Base-by-base conservation (phyloP, 495 filamentous ascomycete genomes). In the Tuber magnatum region DNA sequence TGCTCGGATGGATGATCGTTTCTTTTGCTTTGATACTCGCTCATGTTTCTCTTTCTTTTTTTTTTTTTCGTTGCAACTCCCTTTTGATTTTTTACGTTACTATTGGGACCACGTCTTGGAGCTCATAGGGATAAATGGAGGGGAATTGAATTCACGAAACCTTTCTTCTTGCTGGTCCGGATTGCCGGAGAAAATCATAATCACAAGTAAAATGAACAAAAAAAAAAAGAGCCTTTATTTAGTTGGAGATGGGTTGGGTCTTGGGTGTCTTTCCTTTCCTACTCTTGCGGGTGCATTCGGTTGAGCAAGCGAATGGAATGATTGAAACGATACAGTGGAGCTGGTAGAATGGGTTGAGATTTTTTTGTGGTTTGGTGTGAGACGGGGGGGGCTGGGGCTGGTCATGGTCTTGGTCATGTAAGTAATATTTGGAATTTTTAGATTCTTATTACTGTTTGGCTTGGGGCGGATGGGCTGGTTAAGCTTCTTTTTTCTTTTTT, bases 131-230 rank as follows among this genome's bases (percentile, higher is more conserved):
- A 79, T 79, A 79, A 79, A 79, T 79, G 77, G 73, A 75, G 28
- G 77, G 77, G 71, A 79, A 79, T 72, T 79, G 72, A 71, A 78
- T 75, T 43, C 76, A 80, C 74, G 69, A 73, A 74, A 69, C 56
- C 56, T 77, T 77, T 77, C 61, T 69, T 77, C 73, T 71, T 78
- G 73, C 74, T 76, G 76, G 73, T 74, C 75, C 48, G 74, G 77
- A 79, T 65, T 65, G 28, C 24, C 69, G 39, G 69, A 44, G 42
- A 80, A 71, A 71, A 71, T 76, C 42, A 69, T 42, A 73, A 74
- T 73, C 76, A 73, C 61, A 68, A 80, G 79, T 73, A 80, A 75
- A 79, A 80, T 80, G 69, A 71, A 77, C 71, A 39, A 72, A 76
- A 77, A 73, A 73, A 69, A 73, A 80, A 72, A 65, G n/a, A n/a